Evolutionary conservation across 768 basidiomycete genomes (phyloP).

Genomic region (Tylopilus felleus): DNA sequence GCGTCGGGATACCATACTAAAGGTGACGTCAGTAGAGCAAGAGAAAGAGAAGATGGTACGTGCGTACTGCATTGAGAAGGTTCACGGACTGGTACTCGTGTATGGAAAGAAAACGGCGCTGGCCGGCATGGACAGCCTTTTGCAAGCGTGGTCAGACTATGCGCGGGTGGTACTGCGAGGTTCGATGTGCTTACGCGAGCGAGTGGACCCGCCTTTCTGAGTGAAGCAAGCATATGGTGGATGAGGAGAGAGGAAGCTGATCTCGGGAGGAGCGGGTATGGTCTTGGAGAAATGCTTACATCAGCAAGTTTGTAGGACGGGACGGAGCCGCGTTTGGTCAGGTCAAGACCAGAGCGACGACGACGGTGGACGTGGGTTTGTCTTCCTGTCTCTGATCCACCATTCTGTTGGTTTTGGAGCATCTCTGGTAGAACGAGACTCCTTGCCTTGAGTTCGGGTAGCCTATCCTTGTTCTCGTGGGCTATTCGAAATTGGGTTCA

Average conservation of each 20-base stretch:
- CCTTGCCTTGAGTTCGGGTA: slow-evolving; percentile 82
- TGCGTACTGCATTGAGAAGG: slow-evolving; percentile 83
- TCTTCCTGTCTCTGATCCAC: slow-evolving; percentile 74
- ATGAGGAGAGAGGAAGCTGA: slow-evolving; percentile 19
- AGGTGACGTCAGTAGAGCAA: not conserved
- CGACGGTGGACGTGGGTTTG: slow-evolving; percentile 57
- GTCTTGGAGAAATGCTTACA: slow-evolving; percentile 20
- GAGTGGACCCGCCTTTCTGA: slow-evolving; percentile 62
- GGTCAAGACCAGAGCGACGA: slow-evolving; percentile 63
- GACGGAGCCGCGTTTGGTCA: slow-evolving; percentile 7
- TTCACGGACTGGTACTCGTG: slow-evolving; percentile 98
- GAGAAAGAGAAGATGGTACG: not conserved
- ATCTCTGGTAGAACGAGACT: slow-evolving; percentile 60
- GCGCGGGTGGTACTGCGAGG: not conserved
- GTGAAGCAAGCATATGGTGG: slow-evolving; percentile 59
- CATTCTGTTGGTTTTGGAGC: slow-evolving; percentile 37
- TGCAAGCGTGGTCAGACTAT: not conserved
- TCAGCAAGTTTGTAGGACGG: slow-evolving; percentile 39
- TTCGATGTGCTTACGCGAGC: slow-evolving; percentile 51
- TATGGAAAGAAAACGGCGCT: slow-evolving; percentile 91
- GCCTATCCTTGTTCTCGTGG: slow-evolving; percentile 44
- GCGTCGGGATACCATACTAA: slow-evolving; percentile 94
- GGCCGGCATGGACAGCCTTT: slow-evolving; percentile 69
- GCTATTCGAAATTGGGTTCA: slow-evolving; percentile 79
- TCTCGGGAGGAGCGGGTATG: slow-evolving; percentile 13